Evolutionary conservation across 176 grass and related monocot genomes (phyloP).

Genomic region (Cocos nucifera): DNA sequence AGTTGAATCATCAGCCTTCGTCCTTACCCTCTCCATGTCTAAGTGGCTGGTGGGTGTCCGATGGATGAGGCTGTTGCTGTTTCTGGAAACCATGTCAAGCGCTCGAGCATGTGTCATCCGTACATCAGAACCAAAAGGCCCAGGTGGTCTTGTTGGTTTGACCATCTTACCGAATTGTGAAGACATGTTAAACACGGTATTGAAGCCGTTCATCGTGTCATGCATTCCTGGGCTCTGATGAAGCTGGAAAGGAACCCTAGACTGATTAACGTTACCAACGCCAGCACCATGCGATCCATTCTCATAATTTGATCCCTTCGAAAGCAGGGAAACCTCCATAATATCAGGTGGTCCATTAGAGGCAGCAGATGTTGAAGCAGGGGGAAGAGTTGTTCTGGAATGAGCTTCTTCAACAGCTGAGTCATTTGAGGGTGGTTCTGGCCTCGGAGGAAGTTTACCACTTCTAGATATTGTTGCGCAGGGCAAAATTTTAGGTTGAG

Average conservation of each 20-base stretch:
- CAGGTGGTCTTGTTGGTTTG: not conserved
- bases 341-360: constrained; percentile 14
- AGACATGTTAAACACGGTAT: constrained; percentile 15
- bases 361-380: constrained; percentile 16
- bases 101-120: not conserved
- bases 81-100: constrained; percentile 13
- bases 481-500: not conserved
- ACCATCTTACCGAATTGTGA: constrained; percentile 12
- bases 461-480: no score
- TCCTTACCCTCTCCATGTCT: constrained; percentile 26
- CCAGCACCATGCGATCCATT: constrained; percentile 8
- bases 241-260: constrained; percentile 22
- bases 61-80: constrained; percentile 22
- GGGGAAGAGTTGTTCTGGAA: constrained; percentile 1
- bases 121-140: constrained; percentile 6
- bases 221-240: constrained; percentile 16
- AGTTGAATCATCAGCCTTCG: constrained; percentile 3
- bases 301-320: constrained; percentile 10
- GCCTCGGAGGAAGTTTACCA: no score
- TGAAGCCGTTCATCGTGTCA: constrained; percentile 44
- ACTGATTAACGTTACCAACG: constrained; percentile 8
- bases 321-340: not conserved
- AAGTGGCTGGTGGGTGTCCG: constrained; percentile 4
- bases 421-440: constrained; percentile 5
- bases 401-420: constrained; percentile 1